These are phyloP conservation scores for Saccharomycopsis lassenensis DNA, from an alignment of 805 yeast genomes.

Conservation along the genomic window DNA sequence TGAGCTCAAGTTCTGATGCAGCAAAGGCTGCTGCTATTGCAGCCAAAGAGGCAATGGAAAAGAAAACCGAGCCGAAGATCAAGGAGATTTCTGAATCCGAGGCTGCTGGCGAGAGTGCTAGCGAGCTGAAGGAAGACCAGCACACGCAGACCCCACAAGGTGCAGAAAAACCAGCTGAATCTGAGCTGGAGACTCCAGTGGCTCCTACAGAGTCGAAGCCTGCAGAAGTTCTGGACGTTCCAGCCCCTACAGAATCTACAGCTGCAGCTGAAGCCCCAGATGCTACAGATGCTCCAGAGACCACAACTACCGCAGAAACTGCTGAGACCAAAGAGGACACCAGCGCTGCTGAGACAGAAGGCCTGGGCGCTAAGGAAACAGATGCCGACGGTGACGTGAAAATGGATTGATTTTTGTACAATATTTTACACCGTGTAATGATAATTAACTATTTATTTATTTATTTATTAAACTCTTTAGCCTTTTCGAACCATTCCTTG, in stretches of 20 bases:
- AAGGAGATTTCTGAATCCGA: too few species aligned
- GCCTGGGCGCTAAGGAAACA: too few species aligned
- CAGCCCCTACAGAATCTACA: background rate
- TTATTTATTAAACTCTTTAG: constrained; percentile 38
- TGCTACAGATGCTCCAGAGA: background rate
- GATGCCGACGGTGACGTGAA: constrained; percentile 7
- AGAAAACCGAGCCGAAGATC: constrained; percentile 1
- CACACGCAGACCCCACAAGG: constrained; percentile 19
- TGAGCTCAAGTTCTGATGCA: constrained; percentile 12
- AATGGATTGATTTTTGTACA: constrained; percentile 4
- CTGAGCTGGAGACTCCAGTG: too few species aligned
- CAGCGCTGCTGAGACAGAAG: background rate
- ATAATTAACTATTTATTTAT: background rate
- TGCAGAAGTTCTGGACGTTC: background rate
- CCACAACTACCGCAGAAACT: background rate
- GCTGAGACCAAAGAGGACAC: background rate
- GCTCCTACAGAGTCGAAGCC: background rate
- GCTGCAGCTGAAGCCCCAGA: background rate
- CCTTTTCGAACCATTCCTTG: constrained; percentile 83
- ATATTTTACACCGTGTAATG: background rate
- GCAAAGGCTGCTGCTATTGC: constrained; percentile 3
- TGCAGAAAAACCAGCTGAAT: background rate
- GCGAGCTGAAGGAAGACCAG: constrained; percentile 1
- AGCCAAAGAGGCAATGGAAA: background rate
- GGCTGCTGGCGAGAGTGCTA: too few species aligned